These are phyloP conservation scores for Fraxinus americana DNA, from an alignment of 257 asterid genomes.

Conservation along the genomic window DNA sequence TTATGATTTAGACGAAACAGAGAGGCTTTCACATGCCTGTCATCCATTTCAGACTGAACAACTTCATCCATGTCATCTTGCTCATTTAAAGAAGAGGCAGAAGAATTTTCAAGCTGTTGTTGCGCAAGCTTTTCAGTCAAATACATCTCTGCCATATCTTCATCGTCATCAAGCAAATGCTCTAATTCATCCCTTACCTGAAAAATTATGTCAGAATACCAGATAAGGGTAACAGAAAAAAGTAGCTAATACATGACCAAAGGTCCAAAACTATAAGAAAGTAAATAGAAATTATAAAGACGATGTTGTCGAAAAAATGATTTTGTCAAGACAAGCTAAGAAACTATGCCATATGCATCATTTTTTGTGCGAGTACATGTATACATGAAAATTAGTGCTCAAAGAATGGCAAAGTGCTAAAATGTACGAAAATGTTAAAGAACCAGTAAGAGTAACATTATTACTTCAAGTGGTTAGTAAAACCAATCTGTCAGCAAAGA, in stretches of 20 bases:
- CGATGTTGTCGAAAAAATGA: neutral
- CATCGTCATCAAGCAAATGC: constrained; percentile 94
- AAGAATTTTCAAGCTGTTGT: constrained; percentile 66
- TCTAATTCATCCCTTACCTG: constrained; percentile 98
- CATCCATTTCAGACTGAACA: constrained; percentile 48
- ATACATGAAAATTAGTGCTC: no score
- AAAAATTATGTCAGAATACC: constrained; percentile 21
- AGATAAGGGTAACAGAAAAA: constrained; percentile 9
- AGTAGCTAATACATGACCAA: neutral
- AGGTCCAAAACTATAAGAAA: neutral
- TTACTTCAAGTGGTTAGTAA: neutral
- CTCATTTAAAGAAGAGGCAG: constrained; percentile 61
- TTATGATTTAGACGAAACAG: neutral
- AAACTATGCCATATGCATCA: neutral
- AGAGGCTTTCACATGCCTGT: constrained; percentile 45
- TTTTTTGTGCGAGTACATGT: neutral
- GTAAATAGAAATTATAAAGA: neutral
- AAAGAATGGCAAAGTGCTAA: neutral
- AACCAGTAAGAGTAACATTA: neutral
- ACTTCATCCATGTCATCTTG: constrained; percentile 60
- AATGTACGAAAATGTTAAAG: neutral
- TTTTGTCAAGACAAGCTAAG: neutral
- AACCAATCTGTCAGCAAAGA: neutral
- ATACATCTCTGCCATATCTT: constrained; percentile 99
- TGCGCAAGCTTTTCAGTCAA: constrained; percentile 73